A percentile compares a stretch with the other conserved stretches of the same genome.
Conservation (phyloP, 352 stramenopile species). For the Pythium phragmiticola region DNA sequence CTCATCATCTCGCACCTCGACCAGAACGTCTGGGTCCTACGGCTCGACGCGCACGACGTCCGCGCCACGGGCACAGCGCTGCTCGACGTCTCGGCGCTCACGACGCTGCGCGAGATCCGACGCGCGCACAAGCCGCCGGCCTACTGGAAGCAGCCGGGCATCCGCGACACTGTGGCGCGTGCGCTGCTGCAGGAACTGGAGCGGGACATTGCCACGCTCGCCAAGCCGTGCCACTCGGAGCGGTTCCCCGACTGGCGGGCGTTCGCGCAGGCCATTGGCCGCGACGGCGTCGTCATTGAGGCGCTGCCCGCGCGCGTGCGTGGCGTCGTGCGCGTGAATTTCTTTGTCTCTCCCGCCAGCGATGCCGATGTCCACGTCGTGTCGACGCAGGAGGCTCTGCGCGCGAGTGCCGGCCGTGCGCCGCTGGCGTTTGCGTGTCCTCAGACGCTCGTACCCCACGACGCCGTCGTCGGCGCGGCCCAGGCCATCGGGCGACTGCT, state of each 20-base stretch:
- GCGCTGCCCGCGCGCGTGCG: constrained; percentile 44
- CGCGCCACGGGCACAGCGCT: constrained; percentile 56
- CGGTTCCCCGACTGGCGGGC: constrained; percentile 62
- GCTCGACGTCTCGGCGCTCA: constrained; percentile 65
- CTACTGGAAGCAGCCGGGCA: constrained; percentile 70
- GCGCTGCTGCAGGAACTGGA: constrained; percentile 60
- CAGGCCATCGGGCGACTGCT: constrained; percentile 47
- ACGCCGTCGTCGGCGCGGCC: constrained; percentile 68
- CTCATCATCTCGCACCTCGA: constrained; percentile 86
- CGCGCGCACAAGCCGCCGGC: constrained; percentile 58
- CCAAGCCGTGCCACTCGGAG: constrained; percentile 35
- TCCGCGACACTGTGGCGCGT: constrained; percentile 56
- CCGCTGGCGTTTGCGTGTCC: constrained; percentile 72
- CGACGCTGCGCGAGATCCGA: constrained; percentile 57
- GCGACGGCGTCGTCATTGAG: constrained; percentile 83
- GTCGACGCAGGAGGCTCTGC: constrained; percentile 67
- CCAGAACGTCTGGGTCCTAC: constrained; percentile 73
- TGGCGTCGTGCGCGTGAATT: constrained; percentile 59
- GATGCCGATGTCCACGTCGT: constrained; percentile 54
- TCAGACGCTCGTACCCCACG: constrained; percentile 69
- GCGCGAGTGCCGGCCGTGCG: constrained; percentile 26
- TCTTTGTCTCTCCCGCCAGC: constrained; percentile 75
- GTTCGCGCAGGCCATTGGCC: constrained; percentile 53
- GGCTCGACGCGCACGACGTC: constrained; percentile 74
- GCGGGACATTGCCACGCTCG: constrained; percentile 33